Evolutionary conservation across 116 monocot genomes (phyloP).

Genomic region (Cymodocea nodosa): DNA sequence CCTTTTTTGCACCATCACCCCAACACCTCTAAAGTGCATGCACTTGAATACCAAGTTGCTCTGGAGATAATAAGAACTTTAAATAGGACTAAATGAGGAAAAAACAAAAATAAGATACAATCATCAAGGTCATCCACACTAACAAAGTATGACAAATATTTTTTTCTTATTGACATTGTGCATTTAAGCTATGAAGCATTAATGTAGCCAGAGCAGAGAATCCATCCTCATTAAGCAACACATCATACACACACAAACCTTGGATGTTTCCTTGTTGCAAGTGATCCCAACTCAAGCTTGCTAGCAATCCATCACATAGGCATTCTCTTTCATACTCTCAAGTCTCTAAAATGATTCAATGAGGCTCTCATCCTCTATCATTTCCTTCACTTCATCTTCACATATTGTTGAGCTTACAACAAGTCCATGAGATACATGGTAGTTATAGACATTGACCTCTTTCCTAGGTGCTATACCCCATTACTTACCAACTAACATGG

Average conservation of each 20-base stretch:
- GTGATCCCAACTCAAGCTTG: not conserved
- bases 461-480: not conserved
- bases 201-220: not conserved
- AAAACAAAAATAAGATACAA: no score
- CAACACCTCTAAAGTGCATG: no score
- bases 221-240: not conserved
- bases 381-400: not conserved
- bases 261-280: not conserved
- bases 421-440: slow-evolving; percentile 8
- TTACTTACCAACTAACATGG: slow-evolving; percentile 3
- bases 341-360: not conserved
- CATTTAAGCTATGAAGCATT: not conserved
- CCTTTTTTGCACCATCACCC: no score
- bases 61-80: no score
- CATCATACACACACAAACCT: not conserved
- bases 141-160: not conserved
- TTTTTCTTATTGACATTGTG: not conserved
- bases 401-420: not conserved
- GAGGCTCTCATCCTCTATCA: not conserved
- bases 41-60: no score
- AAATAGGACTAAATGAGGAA: no score
- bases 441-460: slow-evolving; percentile 19
- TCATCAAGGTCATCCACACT: not conserved
- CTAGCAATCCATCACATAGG: slow-evolving; percentile 7
- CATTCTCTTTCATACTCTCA: slow-evolving; percentile 6